Evolutionary conservation across 768 basidiomycete genomes (phyloP).

Genomic region (Suillus subaureus): DNA sequence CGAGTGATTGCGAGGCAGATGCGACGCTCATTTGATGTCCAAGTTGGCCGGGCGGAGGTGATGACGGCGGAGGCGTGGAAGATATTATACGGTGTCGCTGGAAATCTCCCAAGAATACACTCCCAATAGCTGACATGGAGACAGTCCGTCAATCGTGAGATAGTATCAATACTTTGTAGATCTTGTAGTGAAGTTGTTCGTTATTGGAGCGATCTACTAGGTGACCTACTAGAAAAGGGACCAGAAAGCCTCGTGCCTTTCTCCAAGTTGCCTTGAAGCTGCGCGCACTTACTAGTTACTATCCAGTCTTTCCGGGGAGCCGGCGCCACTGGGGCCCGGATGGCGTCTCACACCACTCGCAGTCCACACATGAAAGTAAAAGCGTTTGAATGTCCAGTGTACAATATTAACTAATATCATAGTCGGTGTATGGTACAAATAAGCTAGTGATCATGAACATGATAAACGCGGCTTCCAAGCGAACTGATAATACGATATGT

Average conservation of each 20-base stretch:
- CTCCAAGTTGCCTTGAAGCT: background rate
- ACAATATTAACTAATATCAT: background rate
- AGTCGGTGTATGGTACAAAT: background rate
- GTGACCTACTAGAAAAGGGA: background rate
- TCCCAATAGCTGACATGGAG: conserved; percentile 62
- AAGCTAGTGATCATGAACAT: background rate
- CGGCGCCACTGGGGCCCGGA: background rate
- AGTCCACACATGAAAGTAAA: background rate
- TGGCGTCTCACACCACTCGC: background rate
- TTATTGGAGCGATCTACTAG: background rate
- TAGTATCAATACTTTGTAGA: background rate
- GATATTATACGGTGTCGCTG: conserved; percentile 66
- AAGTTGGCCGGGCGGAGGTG: conserved; percentile 36
- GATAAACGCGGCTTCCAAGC: background rate
- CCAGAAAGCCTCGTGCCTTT: background rate
- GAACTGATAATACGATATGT: background rate
- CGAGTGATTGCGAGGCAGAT: conserved; percentile 9
- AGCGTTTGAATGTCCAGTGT: background rate
- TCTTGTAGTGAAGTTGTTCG: background rate
- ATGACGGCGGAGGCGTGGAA: conserved; percentile 53
- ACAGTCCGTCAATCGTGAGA: conserved; percentile 11
- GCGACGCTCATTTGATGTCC: conserved; percentile 20
- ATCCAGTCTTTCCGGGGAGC: background rate
- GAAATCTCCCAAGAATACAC: conserved; percentile 80
- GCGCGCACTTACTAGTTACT: background rate